Conservation (phyloP, 768 basidiomycete species). For the Mycena epipterygia region DNA sequence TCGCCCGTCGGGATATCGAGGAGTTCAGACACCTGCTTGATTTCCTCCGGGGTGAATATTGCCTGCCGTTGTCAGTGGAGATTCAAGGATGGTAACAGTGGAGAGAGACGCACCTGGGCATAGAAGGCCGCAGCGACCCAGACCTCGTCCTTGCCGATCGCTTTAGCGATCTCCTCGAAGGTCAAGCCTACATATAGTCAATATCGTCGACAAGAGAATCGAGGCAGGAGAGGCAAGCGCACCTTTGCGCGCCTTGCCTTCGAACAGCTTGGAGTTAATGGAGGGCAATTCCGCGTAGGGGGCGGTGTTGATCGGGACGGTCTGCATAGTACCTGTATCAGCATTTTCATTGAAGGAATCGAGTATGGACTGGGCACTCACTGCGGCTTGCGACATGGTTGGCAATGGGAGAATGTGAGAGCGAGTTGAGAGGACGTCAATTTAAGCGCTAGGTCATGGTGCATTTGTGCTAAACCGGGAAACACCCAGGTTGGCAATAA, state of each 20-base stretch:
- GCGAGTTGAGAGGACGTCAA: too few species aligned
- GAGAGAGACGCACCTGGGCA: conserved; percentile 69
- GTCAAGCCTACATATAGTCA: conserved; percentile 66
- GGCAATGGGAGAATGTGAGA: too few species aligned
- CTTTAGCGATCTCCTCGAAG: conserved; percentile 77
- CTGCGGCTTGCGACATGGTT: conserved; percentile 56
- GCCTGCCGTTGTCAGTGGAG: conserved; percentile 60
- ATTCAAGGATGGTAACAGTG: conserved; percentile 48
- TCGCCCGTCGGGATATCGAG: conserved; percentile 60
- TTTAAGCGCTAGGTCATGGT: too few species aligned
- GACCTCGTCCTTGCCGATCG: conserved; percentile 80
- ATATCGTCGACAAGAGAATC: background rate
- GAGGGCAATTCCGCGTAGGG: conserved; percentile 68
- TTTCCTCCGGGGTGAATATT: conserved; percentile 73
- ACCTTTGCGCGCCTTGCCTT: conserved; percentile 80
- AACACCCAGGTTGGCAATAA: too few species aligned
- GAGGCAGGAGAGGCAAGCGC: background rate
- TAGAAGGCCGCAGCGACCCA: conserved; percentile 89
- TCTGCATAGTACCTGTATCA: too few species aligned
- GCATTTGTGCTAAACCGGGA: too few species aligned
- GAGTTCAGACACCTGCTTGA: conserved; percentile 63
- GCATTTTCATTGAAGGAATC: too few species aligned
- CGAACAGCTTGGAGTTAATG: conserved; percentile 64
- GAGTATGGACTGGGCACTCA: conserved; percentile 44
- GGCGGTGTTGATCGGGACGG: conserved; percentile 54